Evolutionary conservation across 768 basidiomycete genomes (phyloP).

Genomic region (Hericium alpestre): DNA sequence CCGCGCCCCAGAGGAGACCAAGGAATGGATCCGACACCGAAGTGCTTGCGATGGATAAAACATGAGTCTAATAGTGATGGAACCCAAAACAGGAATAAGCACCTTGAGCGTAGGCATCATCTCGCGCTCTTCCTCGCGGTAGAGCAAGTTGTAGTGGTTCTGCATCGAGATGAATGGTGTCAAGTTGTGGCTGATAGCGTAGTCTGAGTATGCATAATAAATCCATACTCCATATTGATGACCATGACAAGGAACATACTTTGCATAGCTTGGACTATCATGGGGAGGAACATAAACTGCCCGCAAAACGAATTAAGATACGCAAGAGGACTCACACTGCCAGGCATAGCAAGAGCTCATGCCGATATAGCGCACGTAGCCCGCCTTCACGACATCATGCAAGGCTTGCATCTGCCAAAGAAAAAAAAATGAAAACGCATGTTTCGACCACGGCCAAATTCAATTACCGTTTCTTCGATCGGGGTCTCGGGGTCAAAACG

Average conservation of each 20-base stretch:
- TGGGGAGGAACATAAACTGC: background rate
- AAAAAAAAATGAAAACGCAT: background rate
- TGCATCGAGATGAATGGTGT: slow-evolving; percentile 39
- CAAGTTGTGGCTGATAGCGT: slow-evolving; percentile 19
- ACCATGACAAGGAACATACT: slow-evolving; percentile 5
- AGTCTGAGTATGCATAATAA: slow-evolving; percentile 3
- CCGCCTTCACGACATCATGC: slow-evolving; percentile 31
- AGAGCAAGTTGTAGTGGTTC: slow-evolving; percentile 31
- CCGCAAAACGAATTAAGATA: background rate
- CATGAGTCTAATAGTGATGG: background rate
- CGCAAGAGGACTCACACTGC: slow-evolving; percentile 11
- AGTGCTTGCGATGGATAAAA: slow-evolving; percentile 6
- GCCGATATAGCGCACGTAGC: slow-evolving; percentile 29
- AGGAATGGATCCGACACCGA: slow-evolving; percentile 30
- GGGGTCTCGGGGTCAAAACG: slow-evolving; percentile 33
- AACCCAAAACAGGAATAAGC: background rate
- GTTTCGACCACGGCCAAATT: background rate
- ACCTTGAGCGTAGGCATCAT: slow-evolving; percentile 24
- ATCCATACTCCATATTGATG: background rate
- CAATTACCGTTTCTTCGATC: slow-evolving; percentile 26
- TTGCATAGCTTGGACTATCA: slow-evolving; percentile 16
- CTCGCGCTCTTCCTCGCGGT: slow-evolving; percentile 34
- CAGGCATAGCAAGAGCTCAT: slow-evolving; percentile 22
- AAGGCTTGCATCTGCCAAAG: slow-evolving; percentile 27
- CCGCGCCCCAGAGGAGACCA: slow-evolving; percentile 28